Evolutionary conservation across 331 rosid genomes (phyloP), one percentile per base, ranked within the genome.

Genomic region (Prunus yedoensis): DNA sequence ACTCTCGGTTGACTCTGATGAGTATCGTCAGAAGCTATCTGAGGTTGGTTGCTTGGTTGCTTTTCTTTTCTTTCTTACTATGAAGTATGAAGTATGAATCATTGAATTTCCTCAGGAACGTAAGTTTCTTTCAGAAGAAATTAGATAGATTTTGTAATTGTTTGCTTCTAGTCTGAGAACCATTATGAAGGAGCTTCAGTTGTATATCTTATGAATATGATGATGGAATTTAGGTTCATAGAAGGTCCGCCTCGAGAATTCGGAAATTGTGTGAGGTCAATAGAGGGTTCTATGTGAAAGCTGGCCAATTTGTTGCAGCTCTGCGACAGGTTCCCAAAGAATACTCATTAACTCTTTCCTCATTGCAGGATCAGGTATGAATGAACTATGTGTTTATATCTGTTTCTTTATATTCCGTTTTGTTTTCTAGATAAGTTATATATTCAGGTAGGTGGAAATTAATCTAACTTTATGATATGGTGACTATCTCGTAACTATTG

Each of bases 241-340:
- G 41, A 45, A 96, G 97, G 35, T 91, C 96, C 4, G 96, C 98
- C 14, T 71, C 76, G 75, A 91, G 96, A 84, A 68, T 88, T 69
- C 78, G 73, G 80, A 85, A 84, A 78, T 60, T 93, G 80, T 93
- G 98, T 57, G 97, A 93, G 77, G 85, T 76, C 67, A 93, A 93
- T 68, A 91, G 86, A 86, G 97, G 98, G 11, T 91, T 93, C 77
- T 93, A 93, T 73, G 97, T 89, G 74, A 93, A 93, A 79, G 98
- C 97, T 66, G 98, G 97, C 70, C 97, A 93, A 81, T 91, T 84
- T 85, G 93, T 83, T 72, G 85, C 92, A 69, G 73, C 97, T 46
- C 58, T 91, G 85, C 85, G 83, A 28, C 89, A 83, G 86, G 82
- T 85, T 79, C 96, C 98, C 6, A 86, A 64, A 66, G 98, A 93